These are phyloP conservation scores for Heterobasidion annosum DNA, from an alignment of 1,284 basidiomycete genomes.

Conservation along the genomic window DNA sequence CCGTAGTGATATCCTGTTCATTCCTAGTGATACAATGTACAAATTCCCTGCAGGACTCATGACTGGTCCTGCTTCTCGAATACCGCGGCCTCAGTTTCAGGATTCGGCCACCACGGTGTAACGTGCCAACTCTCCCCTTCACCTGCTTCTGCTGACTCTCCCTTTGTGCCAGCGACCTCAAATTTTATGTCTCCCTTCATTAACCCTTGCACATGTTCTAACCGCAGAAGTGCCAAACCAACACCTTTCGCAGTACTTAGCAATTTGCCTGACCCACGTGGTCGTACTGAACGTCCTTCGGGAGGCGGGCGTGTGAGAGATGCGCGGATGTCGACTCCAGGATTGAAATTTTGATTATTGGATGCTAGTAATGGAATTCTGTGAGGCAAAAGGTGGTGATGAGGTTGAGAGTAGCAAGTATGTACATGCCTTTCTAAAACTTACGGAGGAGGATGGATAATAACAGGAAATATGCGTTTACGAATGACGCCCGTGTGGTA, in stretches of 20 bases:
- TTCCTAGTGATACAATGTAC: background rate
- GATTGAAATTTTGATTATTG: slow-evolving; percentile 1
- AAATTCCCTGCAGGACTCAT: background rate
- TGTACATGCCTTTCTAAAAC: background rate
- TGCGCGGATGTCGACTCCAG: slow-evolving; percentile 13
- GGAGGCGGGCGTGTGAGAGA: slow-evolving; percentile 6
- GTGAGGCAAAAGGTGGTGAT: background rate
- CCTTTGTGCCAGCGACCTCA: slow-evolving; percentile 19
- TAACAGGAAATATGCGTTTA: slow-evolving; percentile 84
- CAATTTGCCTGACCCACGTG: slow-evolving; percentile 61
- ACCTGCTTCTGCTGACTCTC: slow-evolving; percentile 17
- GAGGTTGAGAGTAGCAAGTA: background rate
- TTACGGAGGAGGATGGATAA: slow-evolving; percentile 9
- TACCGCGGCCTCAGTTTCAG: slow-evolving; percentile 45
- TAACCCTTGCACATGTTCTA: slow-evolving; percentile 42
- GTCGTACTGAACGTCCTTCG: slow-evolving; percentile 24
- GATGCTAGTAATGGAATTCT: background rate
- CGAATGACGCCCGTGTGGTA: slow-evolving; percentile 91
- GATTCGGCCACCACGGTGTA: slow-evolving; percentile 55
- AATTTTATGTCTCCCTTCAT: slow-evolving; percentile 28
- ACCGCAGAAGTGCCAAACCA: slow-evolving; percentile 61
- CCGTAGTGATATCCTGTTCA: background rate
- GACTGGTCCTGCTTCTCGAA: background rate
- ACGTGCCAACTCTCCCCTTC: slow-evolving; percentile 28
- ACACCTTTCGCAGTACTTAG: slow-evolving; percentile 47